These are phyloP conservation scores for Claviceps sp. DNA, from an alignment of 2,329 filamentous ascomycete genomes.

Conservation along the genomic window DNA sequence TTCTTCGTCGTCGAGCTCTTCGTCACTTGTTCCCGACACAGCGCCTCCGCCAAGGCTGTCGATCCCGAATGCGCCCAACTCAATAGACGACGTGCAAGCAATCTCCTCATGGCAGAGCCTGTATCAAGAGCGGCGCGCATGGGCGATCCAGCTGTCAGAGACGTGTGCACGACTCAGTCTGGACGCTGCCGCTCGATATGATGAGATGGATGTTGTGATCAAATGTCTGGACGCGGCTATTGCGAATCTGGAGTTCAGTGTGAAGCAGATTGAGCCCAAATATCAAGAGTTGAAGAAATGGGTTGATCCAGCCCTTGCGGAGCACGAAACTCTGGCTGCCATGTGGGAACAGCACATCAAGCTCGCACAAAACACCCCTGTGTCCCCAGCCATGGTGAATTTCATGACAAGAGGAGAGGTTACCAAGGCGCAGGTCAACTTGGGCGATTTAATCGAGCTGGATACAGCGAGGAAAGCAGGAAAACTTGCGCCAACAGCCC, in stretches of 20 bases:
- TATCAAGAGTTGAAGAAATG: conserved; percentile 58
- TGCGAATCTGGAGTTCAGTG: conserved; percentile 66
- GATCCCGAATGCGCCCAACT: conserved; percentile 62
- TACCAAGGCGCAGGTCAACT: conserved; percentile 37
- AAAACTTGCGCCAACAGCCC: conserved; percentile 43
- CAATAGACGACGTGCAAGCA: conserved; percentile 64
- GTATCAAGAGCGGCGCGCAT: conserved; percentile 67
- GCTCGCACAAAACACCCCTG: conserved; percentile 49
- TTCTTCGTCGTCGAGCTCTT: conserved; percentile 26
- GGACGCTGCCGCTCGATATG: conserved; percentile 50
- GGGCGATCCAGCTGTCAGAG: conserved; percentile 60
- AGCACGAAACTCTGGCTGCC: conserved; percentile 50
- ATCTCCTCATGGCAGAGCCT: conserved; percentile 79
- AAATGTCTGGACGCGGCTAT: conserved; percentile 74
- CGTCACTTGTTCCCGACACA: conserved; percentile 33
- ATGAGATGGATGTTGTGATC: conserved; percentile 63
- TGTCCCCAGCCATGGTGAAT: conserved; percentile 51
- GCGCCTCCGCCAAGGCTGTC: conserved; percentile 41
- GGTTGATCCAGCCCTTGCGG: conserved; percentile 52
- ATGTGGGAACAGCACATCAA: conserved; percentile 58
- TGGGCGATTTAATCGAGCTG: conserved; percentile 65
- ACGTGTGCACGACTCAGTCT: conserved; percentile 55
- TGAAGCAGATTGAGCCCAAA: conserved; percentile 58
- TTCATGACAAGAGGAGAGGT: conserved; percentile 44
- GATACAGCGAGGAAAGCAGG: conserved; percentile 62